Conservation (phyloP, 352 stramenopile species). For the Stramenopiles sp. region DNA sequence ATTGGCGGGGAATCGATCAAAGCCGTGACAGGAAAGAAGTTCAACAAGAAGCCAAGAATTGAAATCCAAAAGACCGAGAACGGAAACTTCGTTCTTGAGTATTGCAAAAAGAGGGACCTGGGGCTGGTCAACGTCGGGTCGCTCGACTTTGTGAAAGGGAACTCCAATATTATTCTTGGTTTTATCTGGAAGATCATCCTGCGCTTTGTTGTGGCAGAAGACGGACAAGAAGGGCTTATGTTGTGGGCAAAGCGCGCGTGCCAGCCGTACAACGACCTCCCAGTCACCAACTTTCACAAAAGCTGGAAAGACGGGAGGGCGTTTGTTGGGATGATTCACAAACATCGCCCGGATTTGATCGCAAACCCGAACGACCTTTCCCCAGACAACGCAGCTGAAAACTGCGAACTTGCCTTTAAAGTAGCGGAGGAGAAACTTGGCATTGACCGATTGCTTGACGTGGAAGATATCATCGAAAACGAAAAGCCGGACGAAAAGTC, state of each 20-base stretch:
- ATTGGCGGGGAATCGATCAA: slow-evolving; percentile 28
- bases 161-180: slow-evolving; percentile 65
- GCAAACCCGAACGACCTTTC: too few species aligned
- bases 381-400: slow-evolving; percentile 13
- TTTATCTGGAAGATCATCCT: slow-evolving; percentile 79
- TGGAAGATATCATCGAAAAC: slow-evolving; percentile 50
- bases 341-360: slow-evolving; percentile 56
- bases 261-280: slow-evolving; percentile 48
- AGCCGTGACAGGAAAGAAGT: slow-evolving; percentile 37
- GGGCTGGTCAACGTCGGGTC: slow-evolving; percentile 69
- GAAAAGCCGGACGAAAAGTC: slow-evolving; percentile 67
- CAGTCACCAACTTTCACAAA: slow-evolving; percentile 62
- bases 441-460: slow-evolving; percentile 60
- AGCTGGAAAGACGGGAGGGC: slow-evolving; percentile 60
- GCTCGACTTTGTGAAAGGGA: slow-evolving; percentile 67
- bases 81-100: slow-evolving; percentile 50
- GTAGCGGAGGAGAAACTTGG: slow-evolving; percentile 53
- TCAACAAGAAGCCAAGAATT: slow-evolving; percentile 71
- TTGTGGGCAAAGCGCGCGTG: slow-evolving; percentile 64
- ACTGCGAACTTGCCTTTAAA: slow-evolving; percentile 43
- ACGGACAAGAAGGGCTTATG: slow-evolving; percentile 43
- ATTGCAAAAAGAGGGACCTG: slow-evolving; percentile 60
- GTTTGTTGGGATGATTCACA: slow-evolving; percentile 67
- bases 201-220: slow-evolving; percentile 56
- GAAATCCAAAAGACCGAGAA: slow-evolving; percentile 79